Evolutionary conservation across 129 eudicot species (phyloP).

Genomic region (Artemisia annua): DNA sequence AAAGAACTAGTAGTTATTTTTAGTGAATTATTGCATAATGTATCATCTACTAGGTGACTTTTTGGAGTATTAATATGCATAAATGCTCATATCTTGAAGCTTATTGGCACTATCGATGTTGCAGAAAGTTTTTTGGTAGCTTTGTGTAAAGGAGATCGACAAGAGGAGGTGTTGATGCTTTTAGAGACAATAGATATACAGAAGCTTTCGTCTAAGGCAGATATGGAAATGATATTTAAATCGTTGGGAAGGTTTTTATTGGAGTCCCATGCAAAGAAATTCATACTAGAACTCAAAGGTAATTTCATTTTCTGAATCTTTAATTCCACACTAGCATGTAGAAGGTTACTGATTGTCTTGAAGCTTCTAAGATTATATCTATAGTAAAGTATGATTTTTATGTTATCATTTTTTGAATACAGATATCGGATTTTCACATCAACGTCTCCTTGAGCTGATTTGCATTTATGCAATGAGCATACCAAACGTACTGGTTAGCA

Average conservation of each 20-base stretch:
- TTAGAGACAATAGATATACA: constrained; percentile 63
- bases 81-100: constrained; percentile 9
- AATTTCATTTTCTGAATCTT: neutral
- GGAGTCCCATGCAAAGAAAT: constrained; percentile 60
- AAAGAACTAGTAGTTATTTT: neutral
- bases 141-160: constrained; percentile 58
- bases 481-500: constrained; percentile 71
- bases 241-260: constrained; percentile 66
- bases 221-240: constrained; percentile 48
- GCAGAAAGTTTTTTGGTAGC: constrained; percentile 34
- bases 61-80: neutral
- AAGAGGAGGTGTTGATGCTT: constrained; percentile 56
- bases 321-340: too few relatives aligned
- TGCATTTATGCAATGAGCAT: constrained; percentile 56
- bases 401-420: constrained; percentile 30
- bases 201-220: constrained; percentile 50
- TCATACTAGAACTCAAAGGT: constrained; percentile 63
- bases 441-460: constrained; percentile 54
- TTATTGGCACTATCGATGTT: constrained; percentile 24
- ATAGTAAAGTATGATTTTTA: constrained; percentile 4
- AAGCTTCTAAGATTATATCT: too few relatives aligned
- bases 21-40: neutral
- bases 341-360: too few relatives aligned
- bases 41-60: neutral
- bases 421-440: constrained; percentile 40